phyloP scores from a whole-genome alignment of 2,329 filamentous ascomycete species.

The Colletotrichum paranaense region DNA sequence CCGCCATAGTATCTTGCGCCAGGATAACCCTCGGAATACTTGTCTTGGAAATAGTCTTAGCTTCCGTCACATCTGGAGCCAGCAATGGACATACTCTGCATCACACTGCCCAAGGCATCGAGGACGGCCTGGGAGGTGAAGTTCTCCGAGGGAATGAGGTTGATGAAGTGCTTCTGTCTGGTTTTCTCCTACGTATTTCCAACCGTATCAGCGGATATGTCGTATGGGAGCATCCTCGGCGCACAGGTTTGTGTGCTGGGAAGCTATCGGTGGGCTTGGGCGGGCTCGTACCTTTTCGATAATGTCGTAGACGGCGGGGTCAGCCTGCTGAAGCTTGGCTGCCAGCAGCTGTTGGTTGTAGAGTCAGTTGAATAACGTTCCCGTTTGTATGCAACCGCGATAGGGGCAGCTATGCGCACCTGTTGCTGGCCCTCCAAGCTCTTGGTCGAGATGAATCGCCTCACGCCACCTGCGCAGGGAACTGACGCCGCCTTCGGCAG shows the following conservation, averaged over 20 bases:
- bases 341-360: slow-evolving; percentile 75
- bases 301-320: slow-evolving; percentile 88
- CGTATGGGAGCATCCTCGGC: neutral
- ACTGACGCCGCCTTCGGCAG: slow-evolving; percentile 45
- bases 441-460: slow-evolving; percentile 58
- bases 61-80: neutral
- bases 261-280: neutral
- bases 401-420: slow-evolving; percentile 52
- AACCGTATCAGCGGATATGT: neutral
- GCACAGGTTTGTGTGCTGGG: neutral
- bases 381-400: slow-evolving; percentile 3
- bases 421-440: slow-evolving; percentile 68
- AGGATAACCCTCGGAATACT: slow-evolving; percentile 98
- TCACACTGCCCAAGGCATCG: slow-evolving; percentile 90
- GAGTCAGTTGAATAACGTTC: neutral
- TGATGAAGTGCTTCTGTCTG: slow-evolving; percentile 98
- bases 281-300: slow-evolving; percentile 79
- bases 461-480: slow-evolving; percentile 38
- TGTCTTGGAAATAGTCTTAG: slow-evolving; percentile 69
- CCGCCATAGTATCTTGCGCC: slow-evolving; percentile 97
- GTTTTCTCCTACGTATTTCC: slow-evolving; percentile 80
- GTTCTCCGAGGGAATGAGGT: slow-evolving; percentile 95
- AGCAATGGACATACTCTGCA: slow-evolving; percentile 80
- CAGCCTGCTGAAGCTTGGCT: slow-evolving; percentile 82
- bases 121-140: slow-evolving; percentile 94